Evolutionary conservation across 208 protist genomes (phyloP).

Genomic region (Crithidia expoeki): DNA sequence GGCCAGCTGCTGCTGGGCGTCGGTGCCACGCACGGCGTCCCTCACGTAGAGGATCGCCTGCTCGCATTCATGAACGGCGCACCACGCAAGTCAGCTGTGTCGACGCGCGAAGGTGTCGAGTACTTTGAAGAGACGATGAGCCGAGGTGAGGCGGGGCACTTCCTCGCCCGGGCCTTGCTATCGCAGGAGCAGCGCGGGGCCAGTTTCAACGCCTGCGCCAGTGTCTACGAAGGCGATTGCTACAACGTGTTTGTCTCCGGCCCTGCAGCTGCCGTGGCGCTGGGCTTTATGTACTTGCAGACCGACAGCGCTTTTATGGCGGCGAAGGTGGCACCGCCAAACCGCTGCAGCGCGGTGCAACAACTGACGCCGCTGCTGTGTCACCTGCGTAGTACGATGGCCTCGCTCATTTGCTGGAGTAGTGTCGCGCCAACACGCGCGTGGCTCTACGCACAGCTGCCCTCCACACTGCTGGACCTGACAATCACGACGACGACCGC

Average conservation of each 20-base stretch:
- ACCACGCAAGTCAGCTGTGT: conserved; percentile 52
- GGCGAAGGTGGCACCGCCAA: conserved; percentile 48
- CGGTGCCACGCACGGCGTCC: conserved; percentile 50
- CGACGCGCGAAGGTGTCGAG: conserved; percentile 53
- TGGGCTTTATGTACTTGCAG: conserved; percentile 81
- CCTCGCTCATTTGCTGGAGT: conserved; percentile 70
- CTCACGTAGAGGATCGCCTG: conserved; percentile 67
- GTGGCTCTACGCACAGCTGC: conserved; percentile 60
- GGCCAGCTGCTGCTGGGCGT: conserved; percentile 77
- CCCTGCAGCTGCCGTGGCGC: conserved; percentile 69
- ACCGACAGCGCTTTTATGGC: conserved; percentile 62
- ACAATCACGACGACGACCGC: conserved; percentile 1
- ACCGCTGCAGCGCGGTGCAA: conserved; percentile 65
- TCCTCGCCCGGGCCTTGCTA: conserved; percentile 63
- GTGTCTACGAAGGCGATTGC: conserved; percentile 76
- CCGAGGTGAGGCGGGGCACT: conserved; percentile 53
- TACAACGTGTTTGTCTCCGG: conserved; percentile 79
- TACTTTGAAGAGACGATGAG: conserved; percentile 59
- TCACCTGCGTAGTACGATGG: conserved; percentile 78
- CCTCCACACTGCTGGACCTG: conserved; percentile 46
- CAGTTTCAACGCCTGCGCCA: conserved; percentile 54
- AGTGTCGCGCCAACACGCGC: conserved; percentile 47
- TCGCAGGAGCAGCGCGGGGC: conserved; percentile 48
- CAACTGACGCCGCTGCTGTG: conserved; percentile 70
- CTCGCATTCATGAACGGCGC: conserved; percentile 76